Percentiles rank a stretch among this genome's conserved stretches.
phyloP scores from a whole-genome alignment of 2,329 filamentous ascomycete genomes.

The Sporothrix variecibatus region DNA sequence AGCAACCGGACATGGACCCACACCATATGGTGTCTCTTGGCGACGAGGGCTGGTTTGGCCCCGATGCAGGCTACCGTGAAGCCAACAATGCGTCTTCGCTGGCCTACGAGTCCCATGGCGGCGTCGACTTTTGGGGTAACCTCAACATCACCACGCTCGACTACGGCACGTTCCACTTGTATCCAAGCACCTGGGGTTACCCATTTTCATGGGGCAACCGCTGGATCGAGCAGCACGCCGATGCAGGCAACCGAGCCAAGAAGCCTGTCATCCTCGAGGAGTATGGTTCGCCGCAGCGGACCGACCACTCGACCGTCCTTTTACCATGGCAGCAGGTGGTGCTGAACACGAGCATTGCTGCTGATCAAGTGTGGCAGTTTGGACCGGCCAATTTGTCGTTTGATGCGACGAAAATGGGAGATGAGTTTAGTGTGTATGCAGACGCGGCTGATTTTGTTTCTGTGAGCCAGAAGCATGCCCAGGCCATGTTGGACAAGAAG shows the following conservation, averaged over 20 bases:
- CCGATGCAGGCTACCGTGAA: constrained; percentile 52
- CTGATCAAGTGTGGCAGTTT: constrained; percentile 29
- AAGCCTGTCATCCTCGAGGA: constrained; percentile 27
- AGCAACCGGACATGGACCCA: constrained; percentile 34
- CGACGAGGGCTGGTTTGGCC: constrained; percentile 61
- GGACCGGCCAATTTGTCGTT: constrained; percentile 19
- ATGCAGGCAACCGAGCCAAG: constrained; percentile 3
- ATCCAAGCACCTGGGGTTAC: constrained; percentile 38
- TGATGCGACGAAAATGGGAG: constrained; percentile 18
- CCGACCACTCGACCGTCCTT: constrained; percentile 14
- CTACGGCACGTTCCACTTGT: constrained; percentile 54
- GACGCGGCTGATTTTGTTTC: constrained; percentile 11
- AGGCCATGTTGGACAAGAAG: constrained; percentile 21
- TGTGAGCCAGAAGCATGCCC: constrained; percentile 12
- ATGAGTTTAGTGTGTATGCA: constrained; percentile 25
- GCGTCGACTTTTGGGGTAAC: constrained; percentile 54
- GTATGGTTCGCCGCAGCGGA: constrained; percentile 25
- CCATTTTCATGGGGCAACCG: constrained; percentile 23
- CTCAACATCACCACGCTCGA: constrained; percentile 56
- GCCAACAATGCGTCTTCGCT: constrained; percentile 46
- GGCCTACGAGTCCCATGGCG: constrained; percentile 52
- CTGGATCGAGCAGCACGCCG: constrained; percentile 30
- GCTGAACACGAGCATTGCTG: constrained; percentile 21
- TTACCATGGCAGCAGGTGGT: constrained; percentile 24
- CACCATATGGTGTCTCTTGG: constrained; percentile 64